Base-by-base conservation (phyloP, 371 early-diverging fungal genomes). In the Amoeboaphelidium protococcarum region DNA sequence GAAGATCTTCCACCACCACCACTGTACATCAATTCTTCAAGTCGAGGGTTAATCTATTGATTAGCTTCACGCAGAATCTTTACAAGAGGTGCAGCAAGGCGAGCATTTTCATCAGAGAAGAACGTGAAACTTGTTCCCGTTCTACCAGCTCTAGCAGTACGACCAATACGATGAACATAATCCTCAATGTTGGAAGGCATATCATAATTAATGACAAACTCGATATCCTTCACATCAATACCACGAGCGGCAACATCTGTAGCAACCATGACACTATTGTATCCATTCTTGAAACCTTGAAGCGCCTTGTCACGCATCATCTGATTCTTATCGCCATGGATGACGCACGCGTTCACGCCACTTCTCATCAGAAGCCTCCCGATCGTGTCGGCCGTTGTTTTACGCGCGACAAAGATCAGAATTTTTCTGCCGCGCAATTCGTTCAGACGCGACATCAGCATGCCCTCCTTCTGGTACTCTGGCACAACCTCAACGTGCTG, bases 211-310 rank as follows among this genome's bases (percentile, higher is more conserved):
- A 88, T 75, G n/a, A 87, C 88, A 56, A 68, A 82, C 58, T 80
- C 76, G 1, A 98, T 89, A 60, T 82, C 86, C 20, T 97, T 95
- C 47, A 95, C 95, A 86, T 94, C 96, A 50, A 98, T 76, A 60
- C 99, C 99, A 69, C 99, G 84, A 48, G 91, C 90, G 47, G 98
- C 99, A 42, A 99, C 98, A 67, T 98, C 98, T 2, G 99, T 99
- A 23, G 99, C 99, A 50, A 99, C 92, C 77, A 99, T 60, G 26
- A 91, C 68, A 21, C 72, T 74, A 45, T 68, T 72, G 19, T 45
- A 41, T 41, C 89, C 88, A 23, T 72, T 56, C 60, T 80, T 82
- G 74, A 95, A 90, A 68, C 89, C 78, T 52, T 70, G 66, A 59
- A 94, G 67, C 45, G 62, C 92, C 80, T 86, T 83, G 64, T 98